These are phyloP conservation scores for Babesia bovis DNA, from an alignment of 169 alveolate species.

Conservation along the genomic window DNA sequence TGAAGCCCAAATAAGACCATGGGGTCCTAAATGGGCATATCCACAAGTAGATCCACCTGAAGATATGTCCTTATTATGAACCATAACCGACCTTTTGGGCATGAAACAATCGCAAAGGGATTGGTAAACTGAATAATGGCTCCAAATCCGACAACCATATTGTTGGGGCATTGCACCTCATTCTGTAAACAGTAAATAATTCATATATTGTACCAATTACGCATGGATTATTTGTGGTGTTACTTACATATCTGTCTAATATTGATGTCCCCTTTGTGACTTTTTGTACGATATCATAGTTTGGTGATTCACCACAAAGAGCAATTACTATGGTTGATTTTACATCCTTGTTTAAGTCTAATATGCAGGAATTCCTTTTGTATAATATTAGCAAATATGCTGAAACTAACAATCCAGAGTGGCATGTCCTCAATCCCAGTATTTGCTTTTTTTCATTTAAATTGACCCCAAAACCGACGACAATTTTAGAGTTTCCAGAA, in stretches of 20 bases:
- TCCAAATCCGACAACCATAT: constrained; percentile 41
- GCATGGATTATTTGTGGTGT: too few relatives aligned
- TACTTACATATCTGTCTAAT: background rate
- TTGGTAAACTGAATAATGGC: constrained; percentile 6
- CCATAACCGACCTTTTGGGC: constrained; percentile 30
- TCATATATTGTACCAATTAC: too few relatives aligned
- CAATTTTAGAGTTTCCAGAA: constrained; percentile 6
- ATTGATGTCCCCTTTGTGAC: constrained; percentile 22
- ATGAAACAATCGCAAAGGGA: constrained; percentile 1
- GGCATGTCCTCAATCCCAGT: constrained; percentile 21
- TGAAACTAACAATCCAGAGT: constrained; percentile 42
- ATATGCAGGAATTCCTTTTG: constrained; percentile 46
- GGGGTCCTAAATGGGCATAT: constrained; percentile 1
- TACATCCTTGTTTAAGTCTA: constrained; percentile 37
- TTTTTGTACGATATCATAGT: constrained; percentile 37
- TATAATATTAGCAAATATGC: background rate
- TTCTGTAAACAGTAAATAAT: background rate
- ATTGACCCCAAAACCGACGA: constrained; percentile 53
- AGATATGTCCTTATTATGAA: background rate
- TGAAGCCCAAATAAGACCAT: constrained; percentile 47
- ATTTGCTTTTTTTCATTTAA: constrained; percentile 37
- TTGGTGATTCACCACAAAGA: constrained; percentile 15
- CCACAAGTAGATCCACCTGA: constrained; percentile 41
- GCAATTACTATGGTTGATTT: constrained; percentile 31
- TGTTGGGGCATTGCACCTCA: constrained; percentile 33